Conservation (phyloP, 2,329 filamentous ascomycete genomes). For the Exophiala viscosa region DNA sequence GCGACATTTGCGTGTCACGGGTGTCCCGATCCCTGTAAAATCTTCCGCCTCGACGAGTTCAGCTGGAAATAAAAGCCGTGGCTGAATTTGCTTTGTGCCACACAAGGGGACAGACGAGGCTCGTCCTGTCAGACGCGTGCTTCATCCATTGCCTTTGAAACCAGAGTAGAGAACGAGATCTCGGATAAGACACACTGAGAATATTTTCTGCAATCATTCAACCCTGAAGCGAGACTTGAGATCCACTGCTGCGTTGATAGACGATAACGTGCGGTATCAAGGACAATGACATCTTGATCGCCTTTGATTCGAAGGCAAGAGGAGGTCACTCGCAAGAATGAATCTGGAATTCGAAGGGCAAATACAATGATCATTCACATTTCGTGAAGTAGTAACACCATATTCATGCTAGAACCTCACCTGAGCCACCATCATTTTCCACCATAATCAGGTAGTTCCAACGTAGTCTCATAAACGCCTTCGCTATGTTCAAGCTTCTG, state of each 20-base stretch:
- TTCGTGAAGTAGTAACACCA: neutral
- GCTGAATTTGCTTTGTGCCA: neutral
- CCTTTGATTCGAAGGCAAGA: too few relatives aligned
- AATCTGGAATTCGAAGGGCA: too few relatives aligned
- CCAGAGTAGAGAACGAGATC: neutral
- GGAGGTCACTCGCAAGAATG: too few relatives aligned
- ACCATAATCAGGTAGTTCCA: neutral
- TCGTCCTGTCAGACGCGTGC: constrained; percentile 1
- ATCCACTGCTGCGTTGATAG: too few relatives aligned
- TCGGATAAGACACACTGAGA: too few relatives aligned
- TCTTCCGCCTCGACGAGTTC: neutral
- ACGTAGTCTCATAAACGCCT: constrained; percentile 7
- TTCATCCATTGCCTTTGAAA: neutral
- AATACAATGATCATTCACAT: neutral
- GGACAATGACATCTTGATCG: too few relatives aligned
- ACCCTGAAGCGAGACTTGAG: too few relatives aligned
- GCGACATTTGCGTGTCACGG: too few relatives aligned
- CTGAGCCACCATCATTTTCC: neutral
- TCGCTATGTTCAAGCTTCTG: constrained; percentile 14
- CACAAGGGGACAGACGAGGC: neutral
- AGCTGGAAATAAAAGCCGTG: neutral
- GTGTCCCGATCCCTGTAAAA: neutral
- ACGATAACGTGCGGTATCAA: too few relatives aligned
- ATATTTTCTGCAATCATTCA: too few relatives aligned
- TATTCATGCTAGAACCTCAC: neutral